Evolutionary conservation across 116 monocot genomes (phyloP).

Genomic region (Zostera marina): DNA sequence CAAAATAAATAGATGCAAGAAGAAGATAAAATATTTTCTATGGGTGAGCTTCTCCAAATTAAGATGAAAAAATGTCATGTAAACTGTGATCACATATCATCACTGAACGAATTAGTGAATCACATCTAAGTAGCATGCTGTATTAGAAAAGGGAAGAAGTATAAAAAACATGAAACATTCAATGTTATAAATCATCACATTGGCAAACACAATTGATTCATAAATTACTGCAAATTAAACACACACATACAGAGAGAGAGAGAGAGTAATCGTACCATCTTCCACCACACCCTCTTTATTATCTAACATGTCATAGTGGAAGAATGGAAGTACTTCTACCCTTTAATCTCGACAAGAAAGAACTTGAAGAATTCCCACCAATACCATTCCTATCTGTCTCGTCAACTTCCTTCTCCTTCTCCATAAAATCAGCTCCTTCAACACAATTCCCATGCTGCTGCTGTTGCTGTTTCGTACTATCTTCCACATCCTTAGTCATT

Average conservation of each 20-base stretch:
- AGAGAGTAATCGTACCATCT: conserved; percentile 2
- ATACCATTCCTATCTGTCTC: neutral
- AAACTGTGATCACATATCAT: no score
- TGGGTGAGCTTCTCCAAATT: no score
- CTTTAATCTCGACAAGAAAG: neutral
- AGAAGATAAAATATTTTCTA: no score
- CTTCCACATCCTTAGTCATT: neutral
- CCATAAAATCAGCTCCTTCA: neutral
- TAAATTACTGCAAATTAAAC: neutral
- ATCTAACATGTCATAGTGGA: neutral
- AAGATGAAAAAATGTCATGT: no score
- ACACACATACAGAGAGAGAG: neutral
- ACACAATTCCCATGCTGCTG: neutral
- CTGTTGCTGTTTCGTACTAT: neutral
- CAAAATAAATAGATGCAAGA: no score
- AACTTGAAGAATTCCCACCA: neutral
- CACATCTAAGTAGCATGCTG: no score
- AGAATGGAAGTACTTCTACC: neutral
- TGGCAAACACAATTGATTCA: neutral
- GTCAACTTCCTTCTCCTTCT: neutral
- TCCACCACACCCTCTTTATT: neutral
- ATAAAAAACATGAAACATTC: neutral
- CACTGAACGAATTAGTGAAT: no score
- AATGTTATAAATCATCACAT: neutral
- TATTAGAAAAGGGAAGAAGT: no score